Base-by-base conservation (phyloP, 495 filamentous ascomycete genomes). In the Trichoderma parareesei region DNA sequence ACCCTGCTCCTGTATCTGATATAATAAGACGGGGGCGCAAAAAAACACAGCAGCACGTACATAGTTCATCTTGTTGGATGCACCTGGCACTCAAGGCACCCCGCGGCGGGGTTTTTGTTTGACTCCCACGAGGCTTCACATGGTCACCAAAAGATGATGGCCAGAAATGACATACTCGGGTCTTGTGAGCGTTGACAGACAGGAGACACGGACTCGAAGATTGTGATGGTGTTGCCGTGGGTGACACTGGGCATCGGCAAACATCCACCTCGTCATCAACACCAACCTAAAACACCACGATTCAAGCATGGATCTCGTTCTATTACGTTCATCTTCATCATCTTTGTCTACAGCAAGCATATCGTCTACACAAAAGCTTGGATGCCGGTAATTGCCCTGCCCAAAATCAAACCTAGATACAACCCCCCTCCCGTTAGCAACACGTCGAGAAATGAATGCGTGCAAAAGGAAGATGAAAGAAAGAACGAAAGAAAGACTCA, bases 381-480 rank as follows among this genome's bases (percentile, higher is more conserved):
- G 18, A 87, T 78, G 18, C 87, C 86, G 0, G 87, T 90, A 63
- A 90, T 88, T 37, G 87, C 87, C 62, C 87, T 79, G 35, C 87
- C 87, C 27, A 90, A 73, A 62, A 90, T 90, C 72, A 90, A 73
- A 18, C 82, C 85, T 87, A 67, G 55, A 65, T 41, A 69, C 27
- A 27, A 27, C 27, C 27, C 16, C 27, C 43, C 42, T 70, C 71
- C 71, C 71, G 73, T 64, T 68, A 65, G 46, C 3, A 1, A 38
- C 8, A 57, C 3, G 6, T 14, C 33, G 8, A 9, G 8, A 40
- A 3, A 7, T n/a, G 9, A 9, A 55, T 37, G 48, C 27, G 27
- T 27, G 14, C n/a, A 68, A 38, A 41, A 62, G 63, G n/a, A 14
- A 35, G 3, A 38, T 10, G 18, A 64, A 65, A 63, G 27, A 77